A percentile compares a stretch with the other conserved stretches of the same genome.
These are phyloP conservation scores for Penicillium macrosclerotiorum DNA, from an alignment of 495 filamentous ascomycete genomes.

Conservation along the genomic window DNA sequence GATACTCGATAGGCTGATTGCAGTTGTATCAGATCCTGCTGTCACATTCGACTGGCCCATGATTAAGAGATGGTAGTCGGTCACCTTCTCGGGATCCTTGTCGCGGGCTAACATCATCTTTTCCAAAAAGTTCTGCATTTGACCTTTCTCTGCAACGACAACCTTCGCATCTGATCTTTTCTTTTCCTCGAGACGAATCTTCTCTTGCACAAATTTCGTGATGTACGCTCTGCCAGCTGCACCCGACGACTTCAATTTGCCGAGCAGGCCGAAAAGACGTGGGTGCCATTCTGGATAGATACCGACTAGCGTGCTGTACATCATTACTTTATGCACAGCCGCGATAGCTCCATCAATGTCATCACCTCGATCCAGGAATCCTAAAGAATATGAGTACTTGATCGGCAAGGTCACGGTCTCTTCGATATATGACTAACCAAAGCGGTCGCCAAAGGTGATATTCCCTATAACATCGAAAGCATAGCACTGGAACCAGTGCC, in stretches of 20 bases:
- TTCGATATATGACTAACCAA: slow-evolving; percentile 39
- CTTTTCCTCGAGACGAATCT: slow-evolving; percentile 34
- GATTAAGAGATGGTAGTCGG: slow-evolving; percentile 47
- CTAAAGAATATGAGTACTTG: slow-evolving; percentile 14
- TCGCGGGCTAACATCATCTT: slow-evolving; percentile 58
- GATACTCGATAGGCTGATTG: slow-evolving; percentile 47
- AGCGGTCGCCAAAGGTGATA: slow-evolving; percentile 63
- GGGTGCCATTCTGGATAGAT: slow-evolving; percentile 48
- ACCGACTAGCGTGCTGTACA: slow-evolving; percentile 55
- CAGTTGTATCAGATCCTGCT: slow-evolving; percentile 57
- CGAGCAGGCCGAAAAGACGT: slow-evolving; percentile 36
- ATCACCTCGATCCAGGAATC: slow-evolving; percentile 59
- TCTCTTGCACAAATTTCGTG: slow-evolving; percentile 41
- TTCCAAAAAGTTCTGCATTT: slow-evolving; percentile 47
- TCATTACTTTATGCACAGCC: slow-evolving; percentile 52
- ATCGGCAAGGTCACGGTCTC: no score
- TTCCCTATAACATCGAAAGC: slow-evolving; percentile 65
- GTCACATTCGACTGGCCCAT: slow-evolving; percentile 51
- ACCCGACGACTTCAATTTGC: slow-evolving; percentile 39
- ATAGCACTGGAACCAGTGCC: slow-evolving; percentile 56
- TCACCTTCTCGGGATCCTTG: slow-evolving; percentile 56
- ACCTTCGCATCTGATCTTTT: slow-evolving; percentile 10
- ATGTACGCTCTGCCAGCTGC: slow-evolving; percentile 43
- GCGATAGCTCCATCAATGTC: slow-evolving; percentile 62
- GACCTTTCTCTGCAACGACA: slow-evolving; percentile 27